These are phyloP conservation scores for Candida loeiensis DNA, from an alignment of 805 yeast species.

Conservation along the genomic window DNA sequence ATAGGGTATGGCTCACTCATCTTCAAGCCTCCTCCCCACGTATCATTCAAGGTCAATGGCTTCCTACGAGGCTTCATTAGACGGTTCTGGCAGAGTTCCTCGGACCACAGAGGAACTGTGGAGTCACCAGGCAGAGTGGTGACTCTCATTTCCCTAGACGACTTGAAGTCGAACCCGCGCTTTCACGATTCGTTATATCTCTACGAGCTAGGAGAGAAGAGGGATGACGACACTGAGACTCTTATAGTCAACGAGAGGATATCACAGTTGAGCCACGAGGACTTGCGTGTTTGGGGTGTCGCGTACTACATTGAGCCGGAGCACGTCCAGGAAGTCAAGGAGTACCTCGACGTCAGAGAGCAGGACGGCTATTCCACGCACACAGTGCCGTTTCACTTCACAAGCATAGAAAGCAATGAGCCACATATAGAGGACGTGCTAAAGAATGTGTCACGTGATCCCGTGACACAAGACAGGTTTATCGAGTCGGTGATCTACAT, in stretches of 20 bases:
- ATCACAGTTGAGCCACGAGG: slow-evolving; percentile 32
- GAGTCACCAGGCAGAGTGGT: slow-evolving; percentile 87
- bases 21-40: slow-evolving; percentile 84
- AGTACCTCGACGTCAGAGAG: slow-evolving; percentile 76
- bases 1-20: slow-evolving; percentile 89
- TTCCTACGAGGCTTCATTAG: slow-evolving; percentile 71
- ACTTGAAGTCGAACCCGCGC: slow-evolving; percentile 38
- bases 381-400: slow-evolving; percentile 58
- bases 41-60: slow-evolving; percentile 63
- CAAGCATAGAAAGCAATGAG: slow-evolving; percentile 13
- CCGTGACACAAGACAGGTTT: slow-evolving; percentile 35
- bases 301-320: slow-evolving; percentile 77
- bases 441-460: slow-evolving; percentile 14
- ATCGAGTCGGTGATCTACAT: slow-evolving; percentile 69
- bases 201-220: too few species aligned
- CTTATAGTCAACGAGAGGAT: too few species aligned
- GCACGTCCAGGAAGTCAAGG: slow-evolving; percentile 56
- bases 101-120: slow-evolving; percentile 88
- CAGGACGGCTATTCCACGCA: slow-evolving; percentile 84
- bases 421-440: slow-evolving; percentile 8
- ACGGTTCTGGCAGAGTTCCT: slow-evolving; percentile 87
- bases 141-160: slow-evolving; percentile 64
- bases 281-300: slow-evolving; percentile 68
- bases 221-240: too few species aligned
- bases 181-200: slow-evolving; percentile 43